phyloP scores from a whole-genome alignment of 352 stramenopile genomes.

The Phytophthora vignae region DNA sequence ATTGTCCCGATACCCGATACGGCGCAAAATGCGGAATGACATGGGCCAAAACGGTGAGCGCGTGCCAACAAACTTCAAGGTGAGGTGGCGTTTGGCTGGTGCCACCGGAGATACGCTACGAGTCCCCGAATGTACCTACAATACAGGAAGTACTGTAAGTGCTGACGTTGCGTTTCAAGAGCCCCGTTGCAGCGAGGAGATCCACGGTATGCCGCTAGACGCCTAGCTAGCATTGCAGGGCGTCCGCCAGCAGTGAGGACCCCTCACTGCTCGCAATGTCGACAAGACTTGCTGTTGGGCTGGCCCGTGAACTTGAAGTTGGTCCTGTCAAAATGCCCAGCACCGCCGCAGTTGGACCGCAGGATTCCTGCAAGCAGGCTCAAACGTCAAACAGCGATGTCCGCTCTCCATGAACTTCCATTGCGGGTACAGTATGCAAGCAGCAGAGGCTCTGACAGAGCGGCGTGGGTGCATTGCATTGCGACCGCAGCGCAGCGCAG shows the following conservation, averaged over 20 bases:
- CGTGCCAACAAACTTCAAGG: too few relatives aligned
- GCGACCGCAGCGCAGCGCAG: background rate
- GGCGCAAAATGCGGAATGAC: constrained; percentile 35
- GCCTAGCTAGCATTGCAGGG: background rate
- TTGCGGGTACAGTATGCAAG: background rate
- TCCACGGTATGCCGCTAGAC: background rate
- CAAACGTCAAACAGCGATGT: background rate
- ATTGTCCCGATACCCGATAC: background rate
- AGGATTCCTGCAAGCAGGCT: background rate
- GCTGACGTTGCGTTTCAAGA: constrained; percentile 32
- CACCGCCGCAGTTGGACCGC: background rate
- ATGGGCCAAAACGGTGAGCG: background rate
- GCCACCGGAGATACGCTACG: constrained; percentile 10
- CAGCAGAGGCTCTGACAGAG: too few relatives aligned
- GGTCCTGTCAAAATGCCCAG: constrained; percentile 5
- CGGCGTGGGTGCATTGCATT: background rate
- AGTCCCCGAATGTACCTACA: constrained; percentile 1
- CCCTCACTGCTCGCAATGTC: background rate
- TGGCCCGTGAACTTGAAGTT: constrained; percentile 37
- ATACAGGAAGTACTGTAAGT: background rate
- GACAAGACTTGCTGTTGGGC: constrained; percentile 24
- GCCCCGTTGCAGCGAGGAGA: background rate
- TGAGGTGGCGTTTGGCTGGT: constrained; percentile 15
- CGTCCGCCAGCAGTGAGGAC: too few relatives aligned
- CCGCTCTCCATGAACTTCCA: background rate